phyloP scores from a whole-genome alignment of 2,329 filamentous ascomycete species.

The Akanthomyces muscarius region DNA sequence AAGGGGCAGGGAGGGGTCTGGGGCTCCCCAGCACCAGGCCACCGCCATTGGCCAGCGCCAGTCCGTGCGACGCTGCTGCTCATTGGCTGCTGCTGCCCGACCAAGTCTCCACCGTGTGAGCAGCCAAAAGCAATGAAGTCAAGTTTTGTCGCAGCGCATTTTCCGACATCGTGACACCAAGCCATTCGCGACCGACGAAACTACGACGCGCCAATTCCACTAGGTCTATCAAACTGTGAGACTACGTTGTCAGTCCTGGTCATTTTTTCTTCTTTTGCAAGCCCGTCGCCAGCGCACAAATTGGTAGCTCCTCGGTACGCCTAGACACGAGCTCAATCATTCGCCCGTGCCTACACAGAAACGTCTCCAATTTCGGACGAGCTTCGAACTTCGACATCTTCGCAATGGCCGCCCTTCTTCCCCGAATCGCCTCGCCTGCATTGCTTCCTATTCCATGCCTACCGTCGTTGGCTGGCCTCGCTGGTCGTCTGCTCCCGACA shows the following conservation, averaged over 20 bases:
- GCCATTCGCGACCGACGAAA: background rate
- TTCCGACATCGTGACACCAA: conserved; percentile 5
- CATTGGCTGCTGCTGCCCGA: conserved; percentile 11
- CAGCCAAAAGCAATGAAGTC: conserved; percentile 15
- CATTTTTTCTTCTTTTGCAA: background rate
- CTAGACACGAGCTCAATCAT: background rate
- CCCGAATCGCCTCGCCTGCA: conserved; percentile 45
- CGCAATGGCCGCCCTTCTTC: conserved; percentile 53
- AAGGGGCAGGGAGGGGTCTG: conserved; percentile 13
- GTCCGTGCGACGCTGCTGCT: conserved; percentile 12
- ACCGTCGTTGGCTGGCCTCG: conserved; percentile 39
- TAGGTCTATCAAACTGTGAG: background rate
- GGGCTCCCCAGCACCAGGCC: background rate
- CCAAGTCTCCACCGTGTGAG: background rate
- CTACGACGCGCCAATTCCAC: conserved; percentile 5
- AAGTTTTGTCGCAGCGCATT: conserved; percentile 14
- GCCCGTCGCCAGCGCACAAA: background rate
- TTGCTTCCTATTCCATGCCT: conserved; percentile 40
- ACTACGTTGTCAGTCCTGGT: background rate
- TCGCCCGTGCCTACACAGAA: background rate
- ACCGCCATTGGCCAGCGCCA: conserved; percentile 13
- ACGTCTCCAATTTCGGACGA: background rate
- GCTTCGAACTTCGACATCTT: conserved; percentile 15
- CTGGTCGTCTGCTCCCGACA: conserved; percentile 47
- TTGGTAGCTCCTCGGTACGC: background rate